Conservation (phyloP, 805 yeast species). For the Candida caryicola region DNA sequence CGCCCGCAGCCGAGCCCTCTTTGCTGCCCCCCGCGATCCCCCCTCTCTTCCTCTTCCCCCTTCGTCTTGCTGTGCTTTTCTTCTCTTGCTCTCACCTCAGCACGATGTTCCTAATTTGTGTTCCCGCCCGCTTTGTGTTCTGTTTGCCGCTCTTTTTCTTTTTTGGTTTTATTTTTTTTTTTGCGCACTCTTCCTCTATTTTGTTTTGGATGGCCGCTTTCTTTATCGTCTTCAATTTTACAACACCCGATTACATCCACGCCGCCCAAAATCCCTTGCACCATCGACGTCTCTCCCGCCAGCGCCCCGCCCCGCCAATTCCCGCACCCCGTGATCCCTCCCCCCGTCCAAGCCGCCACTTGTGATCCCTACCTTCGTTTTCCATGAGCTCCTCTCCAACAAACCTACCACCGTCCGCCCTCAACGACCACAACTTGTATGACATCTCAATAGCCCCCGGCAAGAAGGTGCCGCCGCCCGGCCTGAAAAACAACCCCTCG, state of each 20-base stretch:
- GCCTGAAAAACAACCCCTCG: slow-evolving; percentile 1
- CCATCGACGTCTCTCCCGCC: too few relatives aligned
- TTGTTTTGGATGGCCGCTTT: too few relatives aligned
- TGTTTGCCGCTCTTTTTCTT: background rate
- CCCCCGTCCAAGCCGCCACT: too few relatives aligned
- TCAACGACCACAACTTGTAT: slow-evolving; percentile 25
- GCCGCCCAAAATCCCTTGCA: too few relatives aligned
- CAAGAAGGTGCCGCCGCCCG: background rate
- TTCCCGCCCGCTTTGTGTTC: background rate
- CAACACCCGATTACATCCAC: too few relatives aligned
- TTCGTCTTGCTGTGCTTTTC: background rate
- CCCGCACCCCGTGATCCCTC: too few relatives aligned
- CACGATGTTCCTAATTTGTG: background rate
- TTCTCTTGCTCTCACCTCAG: too few relatives aligned
- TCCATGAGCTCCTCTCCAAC: slow-evolving; percentile 6
- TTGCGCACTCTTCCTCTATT: background rate
- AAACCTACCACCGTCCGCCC: slow-evolving; percentile 18
- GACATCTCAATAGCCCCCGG: slow-evolving; percentile 17
- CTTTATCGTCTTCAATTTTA: too few relatives aligned
- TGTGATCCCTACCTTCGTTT: too few relatives aligned
- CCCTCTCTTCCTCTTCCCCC: background rate
- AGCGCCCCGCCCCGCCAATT: too few relatives aligned
- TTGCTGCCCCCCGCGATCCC: background rate
- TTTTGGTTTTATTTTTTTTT: background rate
- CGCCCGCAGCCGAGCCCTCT: background rate